Evolutionary conservation across 306 rosid genomes (phyloP).

Genomic region (Acacia melanoxylon): DNA sequence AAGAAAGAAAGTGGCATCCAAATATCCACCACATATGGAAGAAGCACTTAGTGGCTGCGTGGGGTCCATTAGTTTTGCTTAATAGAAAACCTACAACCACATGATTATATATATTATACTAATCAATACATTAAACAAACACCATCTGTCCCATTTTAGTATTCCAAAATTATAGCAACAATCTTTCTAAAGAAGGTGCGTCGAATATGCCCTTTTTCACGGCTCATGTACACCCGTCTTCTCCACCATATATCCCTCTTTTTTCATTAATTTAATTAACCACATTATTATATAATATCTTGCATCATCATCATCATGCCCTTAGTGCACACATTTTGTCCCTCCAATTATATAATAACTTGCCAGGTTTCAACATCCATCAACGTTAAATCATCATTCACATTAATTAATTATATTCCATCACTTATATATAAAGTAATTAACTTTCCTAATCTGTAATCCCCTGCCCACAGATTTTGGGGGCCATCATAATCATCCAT

Average conservation of each 20-base stretch:
- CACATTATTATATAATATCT: not conserved
- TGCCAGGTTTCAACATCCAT: not conserved
- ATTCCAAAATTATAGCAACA: slow-evolving; percentile 1
- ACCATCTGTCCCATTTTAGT: slow-evolving; percentile 4
- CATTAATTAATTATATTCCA: too few relatives aligned
- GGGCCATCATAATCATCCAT: not conserved
- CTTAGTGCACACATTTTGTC: not conserved
- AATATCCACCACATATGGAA: not conserved
- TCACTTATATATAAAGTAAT: not conserved
- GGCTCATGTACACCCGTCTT: slow-evolving; percentile 48
- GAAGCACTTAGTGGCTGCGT: slow-evolving; percentile 18
- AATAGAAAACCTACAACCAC: slow-evolving; percentile 37
- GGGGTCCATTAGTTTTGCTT: slow-evolving; percentile 43
- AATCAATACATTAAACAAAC: not conserved
- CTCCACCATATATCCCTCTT: slow-evolving; percentile 45
- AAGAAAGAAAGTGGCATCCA: slow-evolving; percentile 33
- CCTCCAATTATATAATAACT: not conserved
- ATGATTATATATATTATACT: not conserved
- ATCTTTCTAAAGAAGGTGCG: slow-evolving; percentile 37
- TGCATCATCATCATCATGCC: not conserved
- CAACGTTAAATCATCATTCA: not conserved
- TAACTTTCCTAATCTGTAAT: slow-evolving; percentile 9
- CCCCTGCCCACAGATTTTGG: not conserved
- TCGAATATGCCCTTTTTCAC: slow-evolving; percentile 64
- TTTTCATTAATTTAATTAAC: not conserved